Conservation (phyloP, 257 asterid species). For the Voacanga thouarsii region DNA sequence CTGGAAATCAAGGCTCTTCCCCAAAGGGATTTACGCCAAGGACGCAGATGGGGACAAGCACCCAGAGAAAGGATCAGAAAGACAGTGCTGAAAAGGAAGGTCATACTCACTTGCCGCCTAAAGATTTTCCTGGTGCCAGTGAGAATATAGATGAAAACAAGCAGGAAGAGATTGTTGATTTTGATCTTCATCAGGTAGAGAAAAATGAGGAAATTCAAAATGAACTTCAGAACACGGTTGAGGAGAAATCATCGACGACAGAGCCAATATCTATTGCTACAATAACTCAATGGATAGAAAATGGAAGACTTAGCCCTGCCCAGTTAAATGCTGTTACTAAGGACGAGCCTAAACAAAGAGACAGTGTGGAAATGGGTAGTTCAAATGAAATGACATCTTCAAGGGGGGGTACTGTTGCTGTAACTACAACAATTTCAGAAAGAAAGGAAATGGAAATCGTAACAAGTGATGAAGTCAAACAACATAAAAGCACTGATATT, state of each 20-base stretch:
- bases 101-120: slow-evolving; percentile 32
- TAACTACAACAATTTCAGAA: slow-evolving; percentile 18
- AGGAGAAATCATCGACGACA: slow-evolving; percentile 28
- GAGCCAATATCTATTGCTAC: slow-evolving; percentile 25
- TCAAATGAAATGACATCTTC: slow-evolving; percentile 32
- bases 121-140: slow-evolving; percentile 34
- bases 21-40: slow-evolving; percentile 69
- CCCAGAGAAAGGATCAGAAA: slow-evolving; percentile 56
- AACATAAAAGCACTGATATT: slow-evolving; percentile 22
- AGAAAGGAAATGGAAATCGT: slow-evolving; percentile 13
- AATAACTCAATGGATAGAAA: slow-evolving; percentile 37
- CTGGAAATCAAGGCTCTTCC: slow-evolving; percentile 50
- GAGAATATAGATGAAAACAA: slow-evolving; percentile 35
- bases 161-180: slow-evolving; percentile 31
- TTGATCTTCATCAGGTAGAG: slow-evolving; percentile 19
- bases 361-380: slow-evolving; percentile 20
- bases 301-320: slow-evolving; percentile 35
- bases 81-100: slow-evolving; percentile 46
- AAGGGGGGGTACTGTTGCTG: slow-evolving; percentile 20
- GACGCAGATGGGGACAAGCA: slow-evolving; percentile 58
- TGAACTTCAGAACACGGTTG: slow-evolving; percentile 28
- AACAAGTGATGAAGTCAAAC: slow-evolving; percentile 18
- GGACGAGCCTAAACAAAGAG: slow-evolving; percentile 10
- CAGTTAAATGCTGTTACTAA: slow-evolving; percentile 11
- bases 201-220: slow-evolving; percentile 33